Percentiles rank a stretch among this genome's conserved stretches.
Evolutionary conservation across 805 yeast species (phyloP).

Genomic region (Metschnikowia dekortorum): DNA sequence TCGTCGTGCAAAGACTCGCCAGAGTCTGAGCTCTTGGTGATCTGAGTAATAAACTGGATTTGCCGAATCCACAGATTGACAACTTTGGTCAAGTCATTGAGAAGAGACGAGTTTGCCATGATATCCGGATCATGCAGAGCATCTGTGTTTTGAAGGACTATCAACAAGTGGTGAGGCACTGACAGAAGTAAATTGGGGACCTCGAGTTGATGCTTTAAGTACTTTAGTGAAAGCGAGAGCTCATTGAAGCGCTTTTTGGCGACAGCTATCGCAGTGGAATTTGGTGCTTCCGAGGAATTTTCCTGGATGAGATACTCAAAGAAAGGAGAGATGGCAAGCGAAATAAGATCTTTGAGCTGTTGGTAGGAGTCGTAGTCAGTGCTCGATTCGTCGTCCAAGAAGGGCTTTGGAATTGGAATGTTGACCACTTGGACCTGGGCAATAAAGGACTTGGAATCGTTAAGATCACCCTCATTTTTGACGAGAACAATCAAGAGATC

Average conservation of each 20-base stretch:
- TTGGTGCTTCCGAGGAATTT: constrained; percentile 5
- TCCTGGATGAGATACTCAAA: constrained; percentile 46
- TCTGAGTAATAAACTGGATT: constrained; percentile 51
- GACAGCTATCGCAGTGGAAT: constrained; percentile 6
- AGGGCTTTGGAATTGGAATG: constrained; percentile 7
- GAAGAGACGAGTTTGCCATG: constrained; percentile 44
- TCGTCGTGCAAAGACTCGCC: constrained; percentile 60
- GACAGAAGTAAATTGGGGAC: constrained; percentile 57
- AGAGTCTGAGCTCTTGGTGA: constrained; percentile 49
- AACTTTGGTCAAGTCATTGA: constrained; percentile 64
- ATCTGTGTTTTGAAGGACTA: constrained; percentile 20
- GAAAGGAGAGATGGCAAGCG: constrained; percentile 63
- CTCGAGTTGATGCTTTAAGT: constrained; percentile 62
- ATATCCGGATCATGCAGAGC: constrained; percentile 23
- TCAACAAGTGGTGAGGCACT: constrained; percentile 47
- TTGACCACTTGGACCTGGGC: constrained; percentile 15
- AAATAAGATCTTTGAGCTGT: constrained; percentile 53
- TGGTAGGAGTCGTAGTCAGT: constrained; percentile 36
- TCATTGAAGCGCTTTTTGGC: constrained; percentile 62
- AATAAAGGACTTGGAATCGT: constrained; percentile 4
- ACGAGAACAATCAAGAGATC: constrained; percentile 10
- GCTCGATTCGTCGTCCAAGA: not conserved
- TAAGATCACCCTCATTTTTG: constrained; percentile 10
- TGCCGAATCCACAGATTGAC: constrained; percentile 74
- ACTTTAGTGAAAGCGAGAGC: constrained; percentile 59